Evolutionary conservation across 768 basidiomycete species (phyloP), one percentile per base, ranked within the genome.

Genomic region (Lactifluus volemus): DNA sequence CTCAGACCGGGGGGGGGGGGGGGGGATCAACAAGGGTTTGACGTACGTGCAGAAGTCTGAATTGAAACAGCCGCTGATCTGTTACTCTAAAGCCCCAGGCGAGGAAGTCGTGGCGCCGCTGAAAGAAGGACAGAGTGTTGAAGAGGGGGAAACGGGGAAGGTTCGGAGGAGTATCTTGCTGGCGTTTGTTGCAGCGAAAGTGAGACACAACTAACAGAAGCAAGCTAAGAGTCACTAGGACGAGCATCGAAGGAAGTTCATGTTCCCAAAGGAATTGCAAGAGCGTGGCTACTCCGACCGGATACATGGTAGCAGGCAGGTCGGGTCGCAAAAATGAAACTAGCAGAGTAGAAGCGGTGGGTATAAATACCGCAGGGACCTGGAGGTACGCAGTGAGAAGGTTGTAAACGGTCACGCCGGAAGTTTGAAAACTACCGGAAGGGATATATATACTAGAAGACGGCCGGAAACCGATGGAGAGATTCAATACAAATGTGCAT

Each of bases 21-120:
- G 53, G 61, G 63, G 32, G 34, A 25, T 38, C 36, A 58, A 50
- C 39, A 53, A 56, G 19, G 39, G 39, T 25, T 50, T 19, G 52
- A 77, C 85, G 64, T 71, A 88, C 88, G 57, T 76, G 76, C 65
- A 89, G 72, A 65, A 90, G 77, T 41, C 81, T 79, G 74, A 90
- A 88, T 73, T 84, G 83, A 68, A 85, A 90, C 44, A 85, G 68
- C 58, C 78, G 77, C 64, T 84, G 78, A 4, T 85, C 85, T 30
- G 85, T 85, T 54, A 79, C 80, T 61, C 81, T 79, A 71, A 89
- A 88, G 14, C 83, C 87, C 75, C 83, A 81, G 67, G 82, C 84
- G 61, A 90, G 69, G 70, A 90, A 90, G 68, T 89, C 87, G 68
- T 83, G 84, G 55, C 87, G 79, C 65, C 73, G 74, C 49, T 79